Evolutionary conservation across 1,284 basidiomycete genomes (phyloP).

Genomic region (Sporisorium sorghi): DNA sequence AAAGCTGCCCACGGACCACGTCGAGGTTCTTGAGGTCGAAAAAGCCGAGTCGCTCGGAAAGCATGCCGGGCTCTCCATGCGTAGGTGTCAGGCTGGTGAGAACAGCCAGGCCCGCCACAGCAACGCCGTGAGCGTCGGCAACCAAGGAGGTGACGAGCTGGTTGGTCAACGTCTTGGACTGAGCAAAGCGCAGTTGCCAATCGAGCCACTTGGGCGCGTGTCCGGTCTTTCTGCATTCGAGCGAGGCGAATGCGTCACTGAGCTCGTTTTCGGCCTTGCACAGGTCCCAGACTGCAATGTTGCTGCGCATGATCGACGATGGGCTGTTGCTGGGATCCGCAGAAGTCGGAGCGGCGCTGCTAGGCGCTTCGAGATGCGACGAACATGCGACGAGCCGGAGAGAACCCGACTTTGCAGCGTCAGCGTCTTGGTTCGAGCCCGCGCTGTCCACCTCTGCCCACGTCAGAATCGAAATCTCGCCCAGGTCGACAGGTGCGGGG

Average conservation of each 20-base stretch:
- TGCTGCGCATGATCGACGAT: conserved; percentile 16
- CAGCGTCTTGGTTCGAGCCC: conserved; percentile 1
- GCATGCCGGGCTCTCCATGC: conserved; percentile 4
- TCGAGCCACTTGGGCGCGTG: conserved; percentile 37
- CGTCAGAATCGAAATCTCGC: conserved; percentile 14
- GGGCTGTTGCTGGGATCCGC: not conserved
- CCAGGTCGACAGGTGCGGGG: not conserved
- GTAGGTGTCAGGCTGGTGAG: conserved; percentile 19
- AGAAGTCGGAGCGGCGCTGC: not conserved
- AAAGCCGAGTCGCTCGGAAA: conserved; percentile 29
- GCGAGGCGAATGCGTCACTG: conserved; percentile 44
- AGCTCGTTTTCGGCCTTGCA: conserved; percentile 32
- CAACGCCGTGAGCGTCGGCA: conserved; percentile 16
- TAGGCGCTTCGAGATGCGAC: conserved; percentile 9
- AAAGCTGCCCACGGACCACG: not conserved
- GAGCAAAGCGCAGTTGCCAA: conserved; percentile 34
- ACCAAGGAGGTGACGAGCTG: conserved; percentile 37
- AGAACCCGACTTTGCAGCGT: conserved; percentile 4
- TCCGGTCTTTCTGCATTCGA: conserved; percentile 48
- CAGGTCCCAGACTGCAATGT: conserved; percentile 40
- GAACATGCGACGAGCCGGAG: conserved; percentile 29
- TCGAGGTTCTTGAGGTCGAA: conserved; percentile 22
- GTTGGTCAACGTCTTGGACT: conserved; percentile 12
- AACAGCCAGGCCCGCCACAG: conserved; percentile 14
- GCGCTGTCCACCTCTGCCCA: conserved; percentile 29